Evolutionary conservation across 306 rosid genomes (phyloP).

Genomic region (Quercus wislizeni): DNA sequence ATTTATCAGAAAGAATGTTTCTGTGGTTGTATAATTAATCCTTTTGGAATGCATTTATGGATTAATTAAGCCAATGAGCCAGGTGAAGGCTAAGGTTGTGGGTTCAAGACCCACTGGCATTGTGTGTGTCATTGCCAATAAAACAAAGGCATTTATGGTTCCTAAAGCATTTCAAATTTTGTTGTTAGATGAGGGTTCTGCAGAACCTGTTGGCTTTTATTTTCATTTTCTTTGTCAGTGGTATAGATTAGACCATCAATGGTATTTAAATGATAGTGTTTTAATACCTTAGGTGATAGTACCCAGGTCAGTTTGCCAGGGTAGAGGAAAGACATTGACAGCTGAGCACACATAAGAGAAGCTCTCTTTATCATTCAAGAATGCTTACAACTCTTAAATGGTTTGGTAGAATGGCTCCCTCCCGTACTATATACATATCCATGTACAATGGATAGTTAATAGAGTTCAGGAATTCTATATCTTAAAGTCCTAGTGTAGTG

Average conservation of each 20-base stretch:
- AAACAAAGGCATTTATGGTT: too few relatives aligned
- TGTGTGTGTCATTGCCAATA: too few relatives aligned
- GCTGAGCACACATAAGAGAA: not conserved
- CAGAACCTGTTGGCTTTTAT: not conserved
- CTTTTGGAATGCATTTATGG: not conserved
- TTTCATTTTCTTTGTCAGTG: not conserved
- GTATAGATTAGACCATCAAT: too few relatives aligned
- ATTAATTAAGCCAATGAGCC: too few relatives aligned
- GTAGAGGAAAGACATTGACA: not conserved
- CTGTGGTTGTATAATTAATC: not conserved
- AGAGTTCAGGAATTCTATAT: not conserved
- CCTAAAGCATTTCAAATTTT: not conserved
- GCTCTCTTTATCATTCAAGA: not conserved
- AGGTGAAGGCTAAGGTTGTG: too few relatives aligned
- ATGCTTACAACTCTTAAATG: not conserved
- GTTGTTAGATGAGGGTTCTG: not conserved
- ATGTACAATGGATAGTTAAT: not conserved
- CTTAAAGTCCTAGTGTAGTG: too few relatives aligned
- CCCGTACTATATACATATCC: not conserved
- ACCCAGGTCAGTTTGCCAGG: too few relatives aligned
- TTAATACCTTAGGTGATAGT: too few relatives aligned
- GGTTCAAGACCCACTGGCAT: too few relatives aligned
- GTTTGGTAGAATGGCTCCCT: not conserved
- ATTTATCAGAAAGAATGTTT: not conserved
- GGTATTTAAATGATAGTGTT: too few relatives aligned